Base-by-base conservation (phyloP, 257 asterid genomes). In the Solanum tarapatanum region DNA sequence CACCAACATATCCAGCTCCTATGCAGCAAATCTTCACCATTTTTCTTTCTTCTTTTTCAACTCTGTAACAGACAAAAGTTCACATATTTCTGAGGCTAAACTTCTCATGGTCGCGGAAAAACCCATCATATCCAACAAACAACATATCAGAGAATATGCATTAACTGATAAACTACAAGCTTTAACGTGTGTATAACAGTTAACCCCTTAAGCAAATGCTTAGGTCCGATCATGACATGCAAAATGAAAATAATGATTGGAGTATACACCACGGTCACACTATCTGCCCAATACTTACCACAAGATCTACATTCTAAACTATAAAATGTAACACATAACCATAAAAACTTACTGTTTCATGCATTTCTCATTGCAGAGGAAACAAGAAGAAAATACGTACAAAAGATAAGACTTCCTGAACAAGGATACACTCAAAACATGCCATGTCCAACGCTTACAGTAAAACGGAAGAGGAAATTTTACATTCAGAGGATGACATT, bases 21-120 rank as follows among this genome's bases (percentile, higher is more conserved):
- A 95, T 93, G 62, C 99, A 96, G 95, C 99, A 96, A 86, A 96
- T 95, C 96, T 96, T 96, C 93, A 96, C 99, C 99, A 96, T 96
- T 82, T 77, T 91, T 36, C 87, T 88, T 85, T 48, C 30, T 86
- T 89, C 88, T 68, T 84, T 84, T 55, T 72, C 66, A 82, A 37
- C 87, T 91, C 94, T 91, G 92, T 16, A 87, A 39, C 21, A 88
- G 43, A 51, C 64, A 70, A 77, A 51, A 62, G 23, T 58, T 82
- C 85, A 87, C 35, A 2, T 30, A 87, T 74, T 51, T 86, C 24
- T 48, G n/a, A 82, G 85, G 17, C 66, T 80, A 80, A 45, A 82
- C 41, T 48, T 82, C 43, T 82, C 68, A 9, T 0, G 16, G 66
- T 35, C 0, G 6, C 5, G 0, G 69, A 30, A 82, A 79, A 82